Conservation (phyloP, 495 filamentous ascomycete genomes). For the Tetracladium setigerum region DNA sequence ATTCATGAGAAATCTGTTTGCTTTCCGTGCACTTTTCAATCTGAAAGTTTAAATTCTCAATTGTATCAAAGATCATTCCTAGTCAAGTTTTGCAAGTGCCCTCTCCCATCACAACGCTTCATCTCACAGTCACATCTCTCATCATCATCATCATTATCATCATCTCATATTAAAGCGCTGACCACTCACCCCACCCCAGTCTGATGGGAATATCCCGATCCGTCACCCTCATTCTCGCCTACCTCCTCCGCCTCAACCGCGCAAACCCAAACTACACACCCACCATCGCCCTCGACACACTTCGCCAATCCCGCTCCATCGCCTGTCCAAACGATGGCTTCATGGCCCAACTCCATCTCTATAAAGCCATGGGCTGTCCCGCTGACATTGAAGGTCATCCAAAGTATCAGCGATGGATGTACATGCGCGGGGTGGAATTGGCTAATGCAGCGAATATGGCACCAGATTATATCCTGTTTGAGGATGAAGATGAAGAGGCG, state of each 20-base stretch:
- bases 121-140: too few species aligned
- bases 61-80: too few species aligned
- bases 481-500: constrained; percentile 64
- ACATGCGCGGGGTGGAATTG: constrained; percentile 65
- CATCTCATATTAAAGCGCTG: too few species aligned
- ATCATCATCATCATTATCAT: constrained; percentile 1
- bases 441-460: constrained; percentile 64
- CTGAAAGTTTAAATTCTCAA: too few species aligned
- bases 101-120: too few species aligned
- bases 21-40: too few species aligned
- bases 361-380: constrained; percentile 75
- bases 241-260: constrained; percentile 54
- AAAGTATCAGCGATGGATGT: constrained; percentile 83
- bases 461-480: constrained; percentile 69
- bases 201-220: constrained; percentile 96
- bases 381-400: constrained; percentile 53
- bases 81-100: too few species aligned
- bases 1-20: too few species aligned
- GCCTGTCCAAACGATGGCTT: constrained; percentile 87
- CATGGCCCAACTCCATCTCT: constrained; percentile 80
- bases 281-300: constrained; percentile 48
- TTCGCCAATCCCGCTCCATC: constrained; percentile 59
- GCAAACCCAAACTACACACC: constrained; percentile 39
- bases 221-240: constrained; percentile 75
- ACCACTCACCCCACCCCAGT: constrained; percentile 46